Evolutionary conservation across 768 basidiomycete genomes (phyloP), one percentile per base, ranked within the genome.

Genomic region (Termitomyces sp.): DNA sequence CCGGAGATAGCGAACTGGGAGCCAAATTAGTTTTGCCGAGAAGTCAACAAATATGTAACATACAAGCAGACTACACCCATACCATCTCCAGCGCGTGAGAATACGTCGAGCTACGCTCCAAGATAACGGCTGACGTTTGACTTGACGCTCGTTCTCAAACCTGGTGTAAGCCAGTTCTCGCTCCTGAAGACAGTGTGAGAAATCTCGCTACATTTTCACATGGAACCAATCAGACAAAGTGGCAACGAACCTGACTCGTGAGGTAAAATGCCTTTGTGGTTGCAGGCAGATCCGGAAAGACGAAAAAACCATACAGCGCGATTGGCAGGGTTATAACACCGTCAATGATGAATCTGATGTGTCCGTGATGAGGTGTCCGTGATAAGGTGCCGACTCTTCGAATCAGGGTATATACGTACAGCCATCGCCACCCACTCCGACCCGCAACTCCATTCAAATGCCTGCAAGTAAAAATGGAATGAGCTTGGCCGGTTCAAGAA

Each of bases 261-360:
- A 90, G 75, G 70, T 87, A 90, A 56, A 83, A 84, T 1, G 83
- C 86, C 26, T 70, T 78, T 3, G 85, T 88, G 0, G 81, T 85
- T 16, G 77, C 72, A 1, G 88, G 88, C 8, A 85, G 76, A 65
- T 88, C 86, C 16, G 89, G 90, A 67, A 91, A 90, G 35, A 87
- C 74, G 30, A 86, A 63, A 65, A 87, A 89, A 0, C 87, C 87
- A 66, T 87, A 88, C 8, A 87, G 64, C 1, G 87, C 86, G 59
- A 90, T 85, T 0, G 87, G 87, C 16, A 87, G 68, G 4, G 87
- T 87, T 51, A 88, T 87, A n/a, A 86, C 70, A 3, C 85, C 86
- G 64, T 87, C 85, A 44, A 87, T 80, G 58, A 88, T 81, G 67
- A 88, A 86, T 18, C 82, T 84, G 63, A 46, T 26, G 32, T 7